Percentiles rank a stretch among this genome's conserved stretches.
Evolutionary conservation across 495 filamentous ascomycete species (phyloP).

Genomic region (Barbatosphaeria neglecta): DNA sequence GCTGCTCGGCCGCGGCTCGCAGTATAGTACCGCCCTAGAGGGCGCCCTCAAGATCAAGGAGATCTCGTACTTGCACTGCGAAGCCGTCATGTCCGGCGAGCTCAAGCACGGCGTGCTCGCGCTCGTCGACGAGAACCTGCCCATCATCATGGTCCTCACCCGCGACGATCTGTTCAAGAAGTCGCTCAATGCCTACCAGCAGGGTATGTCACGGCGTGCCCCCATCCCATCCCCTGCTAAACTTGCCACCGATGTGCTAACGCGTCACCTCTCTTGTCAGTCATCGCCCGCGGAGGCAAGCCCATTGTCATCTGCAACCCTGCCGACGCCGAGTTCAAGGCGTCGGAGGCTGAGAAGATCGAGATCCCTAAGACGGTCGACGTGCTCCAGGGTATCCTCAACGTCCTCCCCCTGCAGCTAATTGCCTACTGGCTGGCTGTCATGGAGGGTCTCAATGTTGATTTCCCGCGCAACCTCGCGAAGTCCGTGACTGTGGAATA

Average conservation of each 20-base stretch:
- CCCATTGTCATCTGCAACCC: constrained; percentile 98
- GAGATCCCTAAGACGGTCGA: constrained; percentile 95
- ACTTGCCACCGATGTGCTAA: too few relatives aligned
- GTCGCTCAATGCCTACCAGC: constrained; percentile 96
- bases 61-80: constrained; percentile 98
- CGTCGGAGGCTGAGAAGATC: constrained; percentile 85
- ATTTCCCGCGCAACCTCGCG: constrained; percentile 94
- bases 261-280: constrained; percentile 37
- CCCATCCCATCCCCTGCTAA: not conserved
- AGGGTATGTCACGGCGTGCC: constrained; percentile 49
- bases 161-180: constrained; percentile 92
- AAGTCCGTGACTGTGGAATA: constrained; percentile 99
- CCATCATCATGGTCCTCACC: constrained; percentile 99
- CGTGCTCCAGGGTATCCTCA: constrained; percentile 87
- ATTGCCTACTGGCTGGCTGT: constrained; percentile 99
- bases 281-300: constrained; percentile 84
- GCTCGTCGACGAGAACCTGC: constrained; percentile 92
- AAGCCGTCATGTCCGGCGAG: constrained; percentile 99
- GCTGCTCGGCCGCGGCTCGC: constrained; percentile 84
- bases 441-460: constrained; percentile 87
- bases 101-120: constrained; percentile 97
- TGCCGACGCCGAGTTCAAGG: constrained; percentile 76
- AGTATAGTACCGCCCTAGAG: constrained; percentile 94
- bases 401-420: constrained; percentile 94
- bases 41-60: constrained; percentile 99